Conservation (phyloP, 2,329 filamentous ascomycete genomes). For the Emericellopsis atlantica region DNA sequence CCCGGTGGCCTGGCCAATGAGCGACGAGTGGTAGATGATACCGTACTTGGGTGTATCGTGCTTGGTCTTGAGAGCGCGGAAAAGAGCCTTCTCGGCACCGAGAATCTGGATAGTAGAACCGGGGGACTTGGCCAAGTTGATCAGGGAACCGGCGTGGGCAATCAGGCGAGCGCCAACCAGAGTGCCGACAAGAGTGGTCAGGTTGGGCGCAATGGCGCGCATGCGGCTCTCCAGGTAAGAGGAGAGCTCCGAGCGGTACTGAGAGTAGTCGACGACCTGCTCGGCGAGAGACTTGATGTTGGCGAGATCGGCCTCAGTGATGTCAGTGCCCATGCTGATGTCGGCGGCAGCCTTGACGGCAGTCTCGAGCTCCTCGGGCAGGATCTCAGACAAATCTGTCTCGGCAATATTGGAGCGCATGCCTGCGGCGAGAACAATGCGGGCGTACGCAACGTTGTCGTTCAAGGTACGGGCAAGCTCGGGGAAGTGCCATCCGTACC, state of each 20-base stretch:
- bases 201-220: slow-evolving; percentile 92
- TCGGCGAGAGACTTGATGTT: slow-evolving; percentile 88
- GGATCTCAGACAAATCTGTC: slow-evolving; percentile 73
- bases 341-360: slow-evolving; percentile 91
- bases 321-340: slow-evolving; percentile 97
- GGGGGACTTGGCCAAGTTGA: slow-evolving; percentile 89
- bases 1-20: slow-evolving; percentile 93
- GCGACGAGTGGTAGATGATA: slow-evolving; percentile 81
- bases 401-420: slow-evolving; percentile 70
- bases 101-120: slow-evolving; percentile 96
- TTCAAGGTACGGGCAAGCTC: slow-evolving; percentile 95
- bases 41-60: slow-evolving; percentile 98
- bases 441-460: slow-evolving; percentile 90
- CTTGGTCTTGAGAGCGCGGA: slow-evolving; percentile 97
- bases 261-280: slow-evolving; percentile 83
- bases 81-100: slow-evolving; percentile 96
- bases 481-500: slow-evolving; percentile 99
- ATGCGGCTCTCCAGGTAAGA: slow-evolving; percentile 87
- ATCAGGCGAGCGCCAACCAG: slow-evolving; percentile 91
- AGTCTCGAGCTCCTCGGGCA: slow-evolving; percentile 88
- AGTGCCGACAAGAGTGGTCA: slow-evolving; percentile 86
- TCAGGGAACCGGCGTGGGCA: slow-evolving; percentile 84
- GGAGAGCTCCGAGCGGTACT: slow-evolving; percentile 79
- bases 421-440: slow-evolving; percentile 78
- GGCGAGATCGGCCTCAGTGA: slow-evolving; percentile 80